phyloP scores from a whole-genome alignment of 106 monocot genomes.

The Cymbidium sinense region DNA sequence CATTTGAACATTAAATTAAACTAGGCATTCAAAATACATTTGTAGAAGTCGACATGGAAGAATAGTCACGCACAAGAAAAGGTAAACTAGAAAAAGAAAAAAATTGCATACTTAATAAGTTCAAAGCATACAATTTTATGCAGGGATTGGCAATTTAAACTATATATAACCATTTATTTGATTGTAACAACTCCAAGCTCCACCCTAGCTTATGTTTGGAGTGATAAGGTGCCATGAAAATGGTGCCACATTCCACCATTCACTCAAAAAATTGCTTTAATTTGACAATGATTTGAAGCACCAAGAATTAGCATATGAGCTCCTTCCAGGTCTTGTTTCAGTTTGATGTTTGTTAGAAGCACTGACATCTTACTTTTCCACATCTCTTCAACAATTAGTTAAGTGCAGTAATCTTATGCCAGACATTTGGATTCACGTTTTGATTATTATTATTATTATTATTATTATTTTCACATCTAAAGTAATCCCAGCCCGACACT shows the following conservation, averaged over 20 bases:
- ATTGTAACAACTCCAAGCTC: background rate
- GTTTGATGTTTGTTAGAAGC: background rate
- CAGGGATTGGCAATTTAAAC: background rate
- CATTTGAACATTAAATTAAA: background rate
- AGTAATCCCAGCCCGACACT: background rate
- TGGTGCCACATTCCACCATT: background rate
- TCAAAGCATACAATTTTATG: background rate
- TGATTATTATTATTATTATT: no score
- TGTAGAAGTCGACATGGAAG: background rate
- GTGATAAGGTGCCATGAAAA: background rate
- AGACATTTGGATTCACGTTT: background rate
- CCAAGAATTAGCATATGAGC: background rate
- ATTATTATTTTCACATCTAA: background rate
- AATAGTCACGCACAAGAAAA: background rate
- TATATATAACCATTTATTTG: background rate
- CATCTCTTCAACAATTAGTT: background rate
- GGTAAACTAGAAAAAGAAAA: background rate
- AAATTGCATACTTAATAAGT: background rate
- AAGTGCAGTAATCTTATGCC: background rate
- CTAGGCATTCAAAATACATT: background rate
- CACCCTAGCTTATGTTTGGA: background rate
- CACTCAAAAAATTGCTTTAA: background rate
- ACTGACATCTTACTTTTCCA: background rate
- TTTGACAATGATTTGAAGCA: constrained; percentile 3
- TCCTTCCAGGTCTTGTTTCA: background rate